Evolutionary conservation across 805 yeast genomes (phyloP).

Genomic region (Candida ficus): DNA sequence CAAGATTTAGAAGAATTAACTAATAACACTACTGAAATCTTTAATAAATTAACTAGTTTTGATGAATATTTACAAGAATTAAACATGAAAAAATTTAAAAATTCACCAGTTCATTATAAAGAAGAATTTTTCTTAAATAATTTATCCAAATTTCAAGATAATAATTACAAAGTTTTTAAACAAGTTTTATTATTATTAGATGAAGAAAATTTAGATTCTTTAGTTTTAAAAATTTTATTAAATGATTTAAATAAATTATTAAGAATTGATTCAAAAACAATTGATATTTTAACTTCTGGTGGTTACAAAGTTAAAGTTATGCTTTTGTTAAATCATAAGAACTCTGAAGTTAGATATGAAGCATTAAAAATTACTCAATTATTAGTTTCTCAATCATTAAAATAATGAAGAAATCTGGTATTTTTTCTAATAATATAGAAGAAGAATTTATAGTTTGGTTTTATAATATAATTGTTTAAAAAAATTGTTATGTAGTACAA

Average conservation of each 20-base stretch:
- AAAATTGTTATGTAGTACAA: no score
- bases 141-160: conserved; percentile 65
- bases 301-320: conserved; percentile 77
- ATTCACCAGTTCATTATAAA: conserved; percentile 92
- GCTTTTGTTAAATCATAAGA: conserved; percentile 74
- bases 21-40: conserved; percentile 63
- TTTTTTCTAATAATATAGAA: background rate
- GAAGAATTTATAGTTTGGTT: no score
- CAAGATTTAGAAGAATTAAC: conserved; percentile 59
- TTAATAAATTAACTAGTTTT: conserved; percentile 77
- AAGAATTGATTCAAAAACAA: conserved; percentile 56
- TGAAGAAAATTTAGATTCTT: conserved; percentile 29
- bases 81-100: conserved; percentile 66
- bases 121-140: conserved; percentile 90
- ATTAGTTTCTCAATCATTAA: conserved; percentile 78
- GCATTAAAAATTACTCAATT: conserved; percentile 95
- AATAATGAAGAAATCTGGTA: conserved; percentile 18
- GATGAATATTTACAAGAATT: conserved; percentile 89
- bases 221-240: conserved; percentile 54
- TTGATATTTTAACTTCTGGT: conserved; percentile 44
- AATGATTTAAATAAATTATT: conserved; percentile 63
- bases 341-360: conserved; percentile 87
- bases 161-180: conserved; percentile 68
- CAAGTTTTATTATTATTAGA: conserved; percentile 51
- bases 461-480: no score